phyloP scores from a whole-genome alignment of 2,329 filamentous ascomycete species.

The Simplicillium sp. region DNA sequence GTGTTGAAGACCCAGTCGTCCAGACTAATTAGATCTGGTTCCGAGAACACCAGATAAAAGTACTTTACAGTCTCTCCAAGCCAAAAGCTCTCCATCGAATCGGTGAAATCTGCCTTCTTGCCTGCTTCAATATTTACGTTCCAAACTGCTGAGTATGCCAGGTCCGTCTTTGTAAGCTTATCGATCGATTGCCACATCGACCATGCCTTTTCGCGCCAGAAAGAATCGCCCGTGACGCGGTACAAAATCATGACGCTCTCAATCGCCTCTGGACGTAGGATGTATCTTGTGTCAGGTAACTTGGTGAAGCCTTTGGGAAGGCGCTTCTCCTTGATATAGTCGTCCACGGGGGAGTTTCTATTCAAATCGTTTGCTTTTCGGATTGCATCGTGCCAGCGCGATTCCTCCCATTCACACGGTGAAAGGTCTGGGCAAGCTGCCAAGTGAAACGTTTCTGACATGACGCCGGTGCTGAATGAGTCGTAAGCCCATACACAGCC shows the following conservation, averaged over 20 bases:
- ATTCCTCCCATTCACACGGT: constrained; percentile 23
- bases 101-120: constrained; percentile 27
- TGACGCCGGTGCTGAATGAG: constrained; percentile 41
- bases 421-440: constrained; percentile 23
- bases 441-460: constrained; percentile 41
- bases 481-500: constrained; percentile 50
- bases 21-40: constrained; percentile 50
- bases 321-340: constrained; percentile 16
- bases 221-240: constrained; percentile 35
- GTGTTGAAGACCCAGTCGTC: constrained; percentile 60
- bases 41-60: constrained; percentile 63
- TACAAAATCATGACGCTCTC: constrained; percentile 46
- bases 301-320: constrained; percentile 54
- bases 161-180: constrained; percentile 33
- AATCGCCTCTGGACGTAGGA: constrained; percentile 43
- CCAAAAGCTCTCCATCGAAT: constrained; percentile 68
- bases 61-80: constrained; percentile 67
- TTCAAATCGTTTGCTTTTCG: constrained; percentile 15
- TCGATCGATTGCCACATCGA: constrained; percentile 41
- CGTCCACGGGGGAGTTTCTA: constrained; percentile 13
- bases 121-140: constrained; percentile 19
- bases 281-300: constrained; percentile 37
- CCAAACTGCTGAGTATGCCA: constrained; percentile 39
- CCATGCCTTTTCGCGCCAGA: constrained; percentile 41
- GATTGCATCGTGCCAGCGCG: constrained; percentile 11